Evolutionary conservation across 129 eudicot genomes (phyloP).

Genomic region (Tagetes erecta): DNA sequence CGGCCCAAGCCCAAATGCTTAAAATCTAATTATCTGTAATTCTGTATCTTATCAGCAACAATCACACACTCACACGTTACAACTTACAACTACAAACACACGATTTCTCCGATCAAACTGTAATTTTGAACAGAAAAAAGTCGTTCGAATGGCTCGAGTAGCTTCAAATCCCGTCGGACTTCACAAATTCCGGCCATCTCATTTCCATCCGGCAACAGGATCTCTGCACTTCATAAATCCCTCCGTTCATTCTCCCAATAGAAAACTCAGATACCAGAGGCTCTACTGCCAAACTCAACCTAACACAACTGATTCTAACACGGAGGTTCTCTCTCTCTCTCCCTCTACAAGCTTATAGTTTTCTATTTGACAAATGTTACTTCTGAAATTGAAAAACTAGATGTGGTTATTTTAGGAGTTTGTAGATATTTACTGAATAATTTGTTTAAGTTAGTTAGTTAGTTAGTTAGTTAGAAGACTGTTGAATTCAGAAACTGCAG

Average conservation of each 20-base stretch:
- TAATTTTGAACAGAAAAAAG: slow-evolving; percentile 1
- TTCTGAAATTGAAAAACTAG: slow-evolving; percentile 5
- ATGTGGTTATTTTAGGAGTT: neutral
- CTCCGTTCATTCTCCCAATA: slow-evolving; percentile 25
- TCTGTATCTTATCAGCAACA: neutral
- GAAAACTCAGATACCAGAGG: slow-evolving; percentile 35
- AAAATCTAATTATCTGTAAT: neutral
- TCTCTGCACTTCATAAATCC: slow-evolving; percentile 31
- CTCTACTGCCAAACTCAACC: slow-evolving; percentile 49
- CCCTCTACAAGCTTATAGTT: neutral
- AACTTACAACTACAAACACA: neutral
- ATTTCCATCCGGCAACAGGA: slow-evolving; percentile 20
- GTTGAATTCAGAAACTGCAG: neutral
- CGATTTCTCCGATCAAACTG: neutral
- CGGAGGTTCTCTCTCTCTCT: slow-evolving; percentile 34
- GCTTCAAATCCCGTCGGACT: slow-evolving; percentile 48
- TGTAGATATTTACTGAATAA: neutral
- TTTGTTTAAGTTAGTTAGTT: neutral
- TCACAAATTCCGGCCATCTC: slow-evolving; percentile 37
- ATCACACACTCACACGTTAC: slow-evolving; percentile 8
- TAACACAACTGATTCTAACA: slow-evolving; percentile 30
- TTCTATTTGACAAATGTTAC: neutral
- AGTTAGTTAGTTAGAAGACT: neutral
- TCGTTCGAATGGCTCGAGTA: slow-evolving; percentile 43
- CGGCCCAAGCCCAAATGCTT: neutral